Base-by-base conservation (phyloP, 352 stramenopile species). In the Globisporangium abappressorium region DNA sequence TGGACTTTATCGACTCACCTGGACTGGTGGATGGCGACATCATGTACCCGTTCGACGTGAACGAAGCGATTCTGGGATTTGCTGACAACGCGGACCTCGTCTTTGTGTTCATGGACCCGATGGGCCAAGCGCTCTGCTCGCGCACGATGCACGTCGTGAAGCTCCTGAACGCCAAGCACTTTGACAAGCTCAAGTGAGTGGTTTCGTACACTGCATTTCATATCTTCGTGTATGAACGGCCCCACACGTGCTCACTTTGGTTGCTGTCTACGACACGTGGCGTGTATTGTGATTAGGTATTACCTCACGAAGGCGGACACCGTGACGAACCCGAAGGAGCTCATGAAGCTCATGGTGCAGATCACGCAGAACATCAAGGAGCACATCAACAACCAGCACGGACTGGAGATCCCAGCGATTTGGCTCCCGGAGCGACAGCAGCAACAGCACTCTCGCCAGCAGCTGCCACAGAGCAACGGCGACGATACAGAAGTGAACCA, bases 61-160 rank as follows among this genome's bases (percentile, higher is more conserved):
- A 90, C 56, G 78, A 81, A 33, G 80, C 79, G 43, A 85, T 91
- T 28, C 69, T 87, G 24, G 66, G 74, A 20, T 76, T 92, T 34
- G 84, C 84, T 8, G 79, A 84, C 46, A 68, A 62, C 26, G 74
- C 73, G 3, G 84, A 92, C 68, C 65, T 92, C 38, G 84, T 92
- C 34, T 88, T 90, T 66, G 82, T 90, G 58, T 91, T 89, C 61
- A 61, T 91, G 55, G 84, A 92, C 57, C 80, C 80, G 3, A 84
- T 87, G 71, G 82, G 84, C 49, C 78, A 88, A 61, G 81, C 84
- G 47, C 69, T 88, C 8, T 87, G 81, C 70, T 87, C 78, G 55
- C 82, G 84, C 51, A 92, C 84, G 64, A 91, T 92, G 84, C 75
- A 81, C 57, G 84, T 92, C 28, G 82, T 92, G 11, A 84, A 85